Conservation (phyloP, 2,329 filamentous ascomycete species). For the Biscogniauxia mediterranea region DNA sequence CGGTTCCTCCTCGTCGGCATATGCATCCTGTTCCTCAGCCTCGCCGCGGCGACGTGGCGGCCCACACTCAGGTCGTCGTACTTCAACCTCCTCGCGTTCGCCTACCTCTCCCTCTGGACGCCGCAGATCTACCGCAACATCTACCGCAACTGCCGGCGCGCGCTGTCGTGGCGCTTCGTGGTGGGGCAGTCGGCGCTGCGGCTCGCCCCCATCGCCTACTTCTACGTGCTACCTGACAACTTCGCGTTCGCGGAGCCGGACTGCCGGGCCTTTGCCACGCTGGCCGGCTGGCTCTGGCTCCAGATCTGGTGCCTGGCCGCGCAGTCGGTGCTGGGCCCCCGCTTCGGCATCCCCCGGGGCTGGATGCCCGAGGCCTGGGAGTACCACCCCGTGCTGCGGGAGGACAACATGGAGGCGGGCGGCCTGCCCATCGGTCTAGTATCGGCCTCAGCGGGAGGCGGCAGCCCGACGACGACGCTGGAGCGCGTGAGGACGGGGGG, state of each 20-base stretch:
- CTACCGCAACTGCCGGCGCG: constrained; percentile 86
- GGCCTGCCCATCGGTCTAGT: constrained; percentile 76
- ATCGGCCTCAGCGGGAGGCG: constrained; percentile 28
- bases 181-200: constrained; percentile 78
- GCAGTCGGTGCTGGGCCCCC: constrained; percentile 82
- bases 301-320: constrained; percentile 76
- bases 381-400: constrained; percentile 86
- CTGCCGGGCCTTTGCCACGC: constrained; percentile 58
- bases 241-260: constrained; percentile 76
- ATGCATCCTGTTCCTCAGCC: constrained; percentile 55
- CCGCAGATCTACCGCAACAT: constrained; percentile 91
- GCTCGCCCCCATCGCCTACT: constrained; percentile 78
- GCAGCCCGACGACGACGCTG: constrained; percentile 26
- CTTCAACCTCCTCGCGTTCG: constrained; percentile 63
- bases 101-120: constrained; percentile 86
- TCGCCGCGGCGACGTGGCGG: constrained; percentile 62
- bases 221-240: constrained; percentile 76
- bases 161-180: constrained; percentile 89
- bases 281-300: constrained; percentile 80
- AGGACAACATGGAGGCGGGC: constrained; percentile 77
- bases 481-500: constrained; percentile 32
- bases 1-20: constrained; percentile 57
- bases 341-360: constrained; percentile 75
- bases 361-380: constrained; percentile 81
- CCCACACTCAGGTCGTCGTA: constrained; percentile 53